phyloP scores from a whole-genome alignment of 2,329 filamentous ascomycete genomes.

The Microcyclospora pomicola region DNA sequence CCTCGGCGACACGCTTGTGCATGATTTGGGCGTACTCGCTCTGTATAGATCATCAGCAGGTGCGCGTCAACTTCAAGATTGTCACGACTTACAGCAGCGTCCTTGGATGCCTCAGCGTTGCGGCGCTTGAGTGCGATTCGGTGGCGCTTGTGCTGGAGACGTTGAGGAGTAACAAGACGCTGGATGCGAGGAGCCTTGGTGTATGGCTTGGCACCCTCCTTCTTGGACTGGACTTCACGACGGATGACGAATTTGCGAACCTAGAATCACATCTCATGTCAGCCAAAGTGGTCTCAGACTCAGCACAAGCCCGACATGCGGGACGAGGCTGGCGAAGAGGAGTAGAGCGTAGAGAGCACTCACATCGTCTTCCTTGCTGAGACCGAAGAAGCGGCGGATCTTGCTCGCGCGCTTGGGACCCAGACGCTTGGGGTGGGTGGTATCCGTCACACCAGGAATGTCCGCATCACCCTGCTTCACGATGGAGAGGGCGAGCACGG shows the following conservation, averaged over 20 bases:
- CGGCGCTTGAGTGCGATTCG: conserved; percentile 96
- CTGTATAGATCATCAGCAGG: conserved; percentile 32
- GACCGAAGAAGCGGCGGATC: conserved; percentile 98
- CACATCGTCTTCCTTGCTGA: conserved; percentile 99
- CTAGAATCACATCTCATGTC: conserved; percentile 35
- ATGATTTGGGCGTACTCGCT: conserved; percentile 94
- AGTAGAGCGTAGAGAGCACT: conserved; percentile 39
- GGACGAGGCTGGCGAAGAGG: conserved; percentile 46
- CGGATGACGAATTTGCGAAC: conserved; percentile 99
- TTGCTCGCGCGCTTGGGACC: conserved; percentile 99
- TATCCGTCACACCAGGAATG: conserved; percentile 91
- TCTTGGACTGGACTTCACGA: conserved; percentile 93
- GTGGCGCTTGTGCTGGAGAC: conserved; percentile 99
- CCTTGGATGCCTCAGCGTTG: conserved; percentile 92
- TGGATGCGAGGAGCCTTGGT: conserved; percentile 99
- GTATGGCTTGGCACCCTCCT: conserved; percentile 94
- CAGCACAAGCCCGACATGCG: conserved; percentile 13
- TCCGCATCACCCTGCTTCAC: conserved; percentile 97
- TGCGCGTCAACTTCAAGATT: conserved; percentile 23
- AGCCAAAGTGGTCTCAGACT: conserved; percentile 20
- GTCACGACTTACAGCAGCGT: conserved; percentile 72
- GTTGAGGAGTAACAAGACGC: conserved; percentile 97
- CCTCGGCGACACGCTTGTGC: conserved; percentile 92
- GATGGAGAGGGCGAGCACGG: conserved; percentile 84
- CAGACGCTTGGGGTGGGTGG: conserved; percentile 96